Conservation (phyloP, 306 rosid genomes). For the Geum urbanum region DNA sequence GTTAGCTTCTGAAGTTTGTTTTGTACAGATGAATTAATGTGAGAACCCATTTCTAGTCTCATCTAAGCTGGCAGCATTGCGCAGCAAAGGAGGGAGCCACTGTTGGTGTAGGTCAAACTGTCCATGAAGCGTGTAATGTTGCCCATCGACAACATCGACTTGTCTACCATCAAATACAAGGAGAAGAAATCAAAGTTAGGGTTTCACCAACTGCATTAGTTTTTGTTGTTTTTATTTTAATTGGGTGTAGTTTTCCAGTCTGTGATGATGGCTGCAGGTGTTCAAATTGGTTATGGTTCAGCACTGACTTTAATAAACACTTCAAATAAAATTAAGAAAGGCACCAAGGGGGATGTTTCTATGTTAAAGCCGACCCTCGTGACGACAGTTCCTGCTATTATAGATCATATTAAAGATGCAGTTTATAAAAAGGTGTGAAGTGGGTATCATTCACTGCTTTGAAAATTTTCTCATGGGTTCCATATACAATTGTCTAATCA, state of each 20-base stretch:
- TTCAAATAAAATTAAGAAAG: slow-evolving; percentile 76
- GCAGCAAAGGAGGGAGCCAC: no score
- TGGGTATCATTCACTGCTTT: neutral
- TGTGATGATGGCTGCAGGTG: slow-evolving; percentile 75
- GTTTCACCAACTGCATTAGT: slow-evolving; percentile 8
- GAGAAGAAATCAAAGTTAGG: no score
- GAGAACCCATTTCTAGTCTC: no score
- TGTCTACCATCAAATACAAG: no score
- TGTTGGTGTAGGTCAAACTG: no score
- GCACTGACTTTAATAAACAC: slow-evolving; percentile 75
- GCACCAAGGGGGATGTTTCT: slow-evolving; percentile 86
- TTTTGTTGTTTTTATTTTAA: slow-evolving; percentile 22
- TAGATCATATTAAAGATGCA: slow-evolving; percentile 86
- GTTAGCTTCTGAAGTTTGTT: neutral
- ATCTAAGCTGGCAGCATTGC: no score
- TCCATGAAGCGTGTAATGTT: no score
- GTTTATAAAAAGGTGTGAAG: slow-evolving; percentile 63
- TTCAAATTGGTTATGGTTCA: slow-evolving; percentile 71
- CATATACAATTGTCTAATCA: slow-evolving; percentile 1
- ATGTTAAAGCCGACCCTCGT: slow-evolving; percentile 69
- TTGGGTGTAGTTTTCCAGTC: slow-evolving; percentile 56
- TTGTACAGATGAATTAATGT: neutral
- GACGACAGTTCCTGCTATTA: slow-evolving; percentile 88
- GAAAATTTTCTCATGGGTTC: no score
- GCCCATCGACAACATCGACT: no score